Evolutionary conservation across 306 rosid genomes (phyloP).

Genomic region (Oemleria cerasiformis): DNA sequence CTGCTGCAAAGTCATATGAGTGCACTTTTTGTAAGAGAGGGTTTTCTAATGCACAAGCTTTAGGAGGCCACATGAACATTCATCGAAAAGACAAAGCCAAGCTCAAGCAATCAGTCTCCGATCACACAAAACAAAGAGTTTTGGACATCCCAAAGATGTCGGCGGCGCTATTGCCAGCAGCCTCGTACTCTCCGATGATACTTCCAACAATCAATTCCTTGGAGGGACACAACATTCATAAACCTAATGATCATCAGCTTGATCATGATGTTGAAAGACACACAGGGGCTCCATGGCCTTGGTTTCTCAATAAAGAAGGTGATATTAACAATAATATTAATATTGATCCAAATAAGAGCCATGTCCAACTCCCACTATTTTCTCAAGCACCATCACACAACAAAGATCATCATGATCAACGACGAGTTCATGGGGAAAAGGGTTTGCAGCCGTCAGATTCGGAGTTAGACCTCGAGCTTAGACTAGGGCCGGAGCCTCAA

Average conservation of each 20-base stretch:
- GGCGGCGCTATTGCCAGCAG: no score
- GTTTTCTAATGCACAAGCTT: conserved; percentile 88
- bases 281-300: conserved; percentile 11
- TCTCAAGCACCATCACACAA: conserved; percentile 5
- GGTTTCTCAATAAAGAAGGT: conserved; percentile 12
- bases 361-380: conserved; percentile 16
- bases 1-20: conserved; percentile 50
- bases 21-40: conserved; percentile 82
- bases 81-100: conserved; percentile 81
- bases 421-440: conserved; percentile 11
- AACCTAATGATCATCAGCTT: not conserved
- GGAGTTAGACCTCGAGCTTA: conserved; percentile 79
- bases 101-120: conserved; percentile 42
- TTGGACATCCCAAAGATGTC: conserved; percentile 28
- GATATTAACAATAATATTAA: not conserved
- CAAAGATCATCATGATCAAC: not conserved
- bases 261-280: not conserved
- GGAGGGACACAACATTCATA: not conserved
- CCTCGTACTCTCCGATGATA: conserved; percentile 16
- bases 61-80: conserved; percentile 92
- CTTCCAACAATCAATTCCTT: not conserved
- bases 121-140: not conserved
- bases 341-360: not conserved
- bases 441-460: conserved; percentile 12
- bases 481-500: conserved; percentile 67